Base-by-base conservation (phyloP, 169 alveolate species). In the Plasmodium malariae region DNA sequence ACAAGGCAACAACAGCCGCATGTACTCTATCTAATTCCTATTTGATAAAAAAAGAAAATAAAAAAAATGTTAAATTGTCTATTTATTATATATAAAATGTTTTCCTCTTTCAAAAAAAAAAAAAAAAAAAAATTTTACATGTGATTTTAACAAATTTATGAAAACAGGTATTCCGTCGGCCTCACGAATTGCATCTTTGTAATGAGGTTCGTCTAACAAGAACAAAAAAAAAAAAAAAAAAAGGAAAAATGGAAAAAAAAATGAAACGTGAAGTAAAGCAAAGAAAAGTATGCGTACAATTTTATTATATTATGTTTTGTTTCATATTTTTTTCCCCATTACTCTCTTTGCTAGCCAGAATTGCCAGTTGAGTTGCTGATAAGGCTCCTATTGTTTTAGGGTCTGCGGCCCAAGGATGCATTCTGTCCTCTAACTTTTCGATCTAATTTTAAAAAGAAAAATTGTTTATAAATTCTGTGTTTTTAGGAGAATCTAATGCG, bases 361-460 rank as follows among this genome's bases (percentile, higher is more conserved):
- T 96, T n/a, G 98, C 98, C 86, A 97, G 92, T 91, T 97, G 99
- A 14, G 98, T 97, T 37, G 98, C 98, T 4, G 99, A 97, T 24
- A 97, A 94, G n/a, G 99, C 98, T 14, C 99, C 99, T 36, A 97
- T 95, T n/a, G 98, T 97, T 85, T 93, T 95, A 21, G 99, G 99
- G 74, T 96, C 97, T 5, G 96, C 98, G 2, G 99, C 99, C 99
- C 99, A 97, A 5, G 99, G 98, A 83, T 97, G 99, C 95, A 97
- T 88, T 45, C 95, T 94, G 71, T 92, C 96, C 72, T 96, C 98
- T 55, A 96, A 72, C 72, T 95, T 94, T 86, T 94, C 96, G 32
- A 96, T 96, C 96, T 96, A 88, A 28, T 59, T 43, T 49, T 14
- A 45, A 34, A 7, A 30, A 63, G 28, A 30, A 51, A 28, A 43